Evolutionary conservation across 345 rosid genomes (phyloP), one percentile per base, ranked within the genome.

Genomic region (Citrus reticulata): DNA sequence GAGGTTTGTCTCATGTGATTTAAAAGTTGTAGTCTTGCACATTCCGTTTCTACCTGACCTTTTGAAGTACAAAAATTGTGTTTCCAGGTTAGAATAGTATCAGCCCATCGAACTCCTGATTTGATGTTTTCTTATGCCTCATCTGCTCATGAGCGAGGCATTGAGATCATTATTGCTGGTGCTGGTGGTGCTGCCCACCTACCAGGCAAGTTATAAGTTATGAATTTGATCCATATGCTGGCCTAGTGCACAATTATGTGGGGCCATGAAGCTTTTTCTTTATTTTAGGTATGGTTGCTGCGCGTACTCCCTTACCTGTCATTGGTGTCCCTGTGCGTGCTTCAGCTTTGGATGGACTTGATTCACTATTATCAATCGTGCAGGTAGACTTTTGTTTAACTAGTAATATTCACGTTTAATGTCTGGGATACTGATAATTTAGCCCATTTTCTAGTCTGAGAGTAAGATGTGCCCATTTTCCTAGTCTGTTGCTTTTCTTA

Each of bases 101-200:
- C 98, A 2, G 98, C 98, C 10, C 99, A 96, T 86, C 89, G 98
- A 59, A 93, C 98, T 30, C 98, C 99, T 30, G 95, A 93, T 78
- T 63, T 89, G 84, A 94, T 96, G 99, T 91, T 83, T 78, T 82
- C 93, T 71, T 96, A 96, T 32, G 99, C 98, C 32, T 84, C 78
- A 14, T 86, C 95, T 82, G 95, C 97, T 51, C 80, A 76, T 76
- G 88, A 84, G 35, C 85, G 89, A 79, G 98, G 99, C 19, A 65
- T 91, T 80, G 95, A 92, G 74, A 84, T 96, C 62, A 94, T 94
- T 81, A 92, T 96, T 68, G 98, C 98, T 57, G 99, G 98, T 72
- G 99, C 99, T 80, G 98, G 99, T 81, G 99, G 98, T 71, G 98
- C 99, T 64, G 98, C 98, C 62, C 99, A 96, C 87, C 88, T 96